These are phyloP conservation scores for Nigrospora osmanthi DNA, from an alignment of 2,329 filamentous ascomycete genomes.

Conservation along the genomic window DNA sequence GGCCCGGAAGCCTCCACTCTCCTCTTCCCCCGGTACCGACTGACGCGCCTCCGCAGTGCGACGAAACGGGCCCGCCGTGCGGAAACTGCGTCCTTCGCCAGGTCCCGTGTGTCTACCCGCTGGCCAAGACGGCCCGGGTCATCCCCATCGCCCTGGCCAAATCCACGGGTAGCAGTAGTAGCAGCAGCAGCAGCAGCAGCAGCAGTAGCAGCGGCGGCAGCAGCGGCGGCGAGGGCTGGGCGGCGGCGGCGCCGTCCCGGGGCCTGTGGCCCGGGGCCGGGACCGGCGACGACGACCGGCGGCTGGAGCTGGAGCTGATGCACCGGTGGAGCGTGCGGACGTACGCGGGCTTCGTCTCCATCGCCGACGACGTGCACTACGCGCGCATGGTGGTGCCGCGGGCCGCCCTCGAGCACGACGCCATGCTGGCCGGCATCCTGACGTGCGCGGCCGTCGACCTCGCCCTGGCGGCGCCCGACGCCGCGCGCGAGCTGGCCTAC, in stretches of 20 bases:
- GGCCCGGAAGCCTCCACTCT: background rate
- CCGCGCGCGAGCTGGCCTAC: background rate
- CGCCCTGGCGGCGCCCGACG: background rate
- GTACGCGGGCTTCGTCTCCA: background rate
- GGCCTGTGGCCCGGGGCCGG: background rate
- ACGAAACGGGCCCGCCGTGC: constrained; percentile 1
- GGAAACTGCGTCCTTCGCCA: constrained; percentile 1
- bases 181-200: no score
- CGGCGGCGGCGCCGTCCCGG: no score
- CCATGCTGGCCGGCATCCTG: background rate
- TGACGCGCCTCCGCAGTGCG: background rate
- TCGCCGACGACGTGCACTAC: background rate
- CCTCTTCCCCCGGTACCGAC: background rate
- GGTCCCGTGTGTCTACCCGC: background rate
- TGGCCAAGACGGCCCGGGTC: background rate
- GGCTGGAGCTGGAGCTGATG: constrained; percentile 2
- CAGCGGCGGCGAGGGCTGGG: no score
- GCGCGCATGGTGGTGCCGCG: background rate
- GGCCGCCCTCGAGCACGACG: background rate
- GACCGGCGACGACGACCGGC: background rate
- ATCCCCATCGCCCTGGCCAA: no score
- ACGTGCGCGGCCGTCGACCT: background rate
- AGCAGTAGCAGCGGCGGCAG: no score
- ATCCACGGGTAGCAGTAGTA: no score
- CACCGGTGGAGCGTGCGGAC: background rate